Percentiles rank a stretch among this genome's conserved stretches.
These are phyloP conservation scores for Trichosporon faecale DNA, from an alignment of 1,284 basidiomycete species.

Conservation along the genomic window DNA sequence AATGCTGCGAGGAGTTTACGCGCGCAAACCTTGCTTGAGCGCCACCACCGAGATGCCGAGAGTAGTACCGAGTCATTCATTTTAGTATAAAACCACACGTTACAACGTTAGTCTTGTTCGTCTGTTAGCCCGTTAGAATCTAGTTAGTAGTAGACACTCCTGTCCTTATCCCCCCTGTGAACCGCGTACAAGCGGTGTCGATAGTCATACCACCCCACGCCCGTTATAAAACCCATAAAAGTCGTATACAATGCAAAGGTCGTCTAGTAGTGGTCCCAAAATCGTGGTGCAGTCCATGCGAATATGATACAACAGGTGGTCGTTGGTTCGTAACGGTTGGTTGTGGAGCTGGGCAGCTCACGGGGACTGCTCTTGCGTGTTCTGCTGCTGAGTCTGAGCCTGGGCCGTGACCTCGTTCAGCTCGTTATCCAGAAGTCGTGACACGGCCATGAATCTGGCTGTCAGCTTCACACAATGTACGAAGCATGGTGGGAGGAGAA, in stretches of 20 bases:
- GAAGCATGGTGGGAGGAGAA: background rate
- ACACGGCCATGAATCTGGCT: conserved; percentile 51
- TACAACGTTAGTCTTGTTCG: background rate
- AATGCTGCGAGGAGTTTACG: conserved; percentile 1
- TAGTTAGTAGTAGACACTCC: background rate
- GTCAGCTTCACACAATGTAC: conserved; percentile 7
- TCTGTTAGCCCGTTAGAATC: no score
- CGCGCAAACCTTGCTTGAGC: background rate
- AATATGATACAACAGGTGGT: background rate
- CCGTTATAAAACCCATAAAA: background rate
- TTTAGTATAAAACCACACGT: background rate
- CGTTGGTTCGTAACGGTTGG: background rate
- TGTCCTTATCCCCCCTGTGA: background rate
- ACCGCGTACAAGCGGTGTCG: background rate
- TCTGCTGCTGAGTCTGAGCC: background rate
- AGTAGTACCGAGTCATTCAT: conserved; percentile 5
- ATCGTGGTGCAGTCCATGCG: background rate
- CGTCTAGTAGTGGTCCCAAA: background rate
- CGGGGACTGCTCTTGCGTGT: background rate
- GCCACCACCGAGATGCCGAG: background rate
- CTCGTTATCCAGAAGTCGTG: conserved; percentile 47
- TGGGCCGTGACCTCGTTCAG: conserved; percentile 21
- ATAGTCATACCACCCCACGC: background rate
- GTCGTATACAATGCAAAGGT: conserved; percentile 2
- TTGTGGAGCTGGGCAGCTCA: background rate